These are phyloP conservation scores for Petunia axillaris DNA, from an alignment of 257 asterid species.

Conservation along the genomic window DNA sequence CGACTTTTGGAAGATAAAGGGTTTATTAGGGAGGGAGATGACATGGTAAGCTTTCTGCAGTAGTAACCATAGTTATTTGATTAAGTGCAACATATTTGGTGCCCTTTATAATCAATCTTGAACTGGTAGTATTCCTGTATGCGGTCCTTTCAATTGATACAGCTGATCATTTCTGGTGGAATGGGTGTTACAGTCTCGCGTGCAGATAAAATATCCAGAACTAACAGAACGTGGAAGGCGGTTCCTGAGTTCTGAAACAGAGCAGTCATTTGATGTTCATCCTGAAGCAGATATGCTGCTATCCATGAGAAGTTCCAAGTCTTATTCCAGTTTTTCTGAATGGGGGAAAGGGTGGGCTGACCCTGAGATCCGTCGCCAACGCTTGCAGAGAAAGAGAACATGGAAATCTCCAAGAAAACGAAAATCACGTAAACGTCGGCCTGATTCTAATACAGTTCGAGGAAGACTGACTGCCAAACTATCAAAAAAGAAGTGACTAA, in stretches of 20 bases:
- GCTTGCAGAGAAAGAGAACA: conserved; percentile 43
- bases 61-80: conserved; percentile 8
- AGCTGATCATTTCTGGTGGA: background rate
- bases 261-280: conserved; percentile 48
- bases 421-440: conserved; percentile 37
- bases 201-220: conserved; percentile 64
- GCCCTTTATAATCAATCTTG: background rate
- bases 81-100: background rate
- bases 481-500: conserved; percentile 39
- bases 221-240: conserved; percentile 52
- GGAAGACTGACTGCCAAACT: conserved; percentile 74
- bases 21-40: conserved; percentile 60
- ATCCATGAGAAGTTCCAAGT: conserved; percentile 41
- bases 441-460: conserved; percentile 56
- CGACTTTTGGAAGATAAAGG: conserved; percentile 71
- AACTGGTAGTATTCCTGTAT: background rate
- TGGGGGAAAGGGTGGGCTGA: conserved; percentile 93
- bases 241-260: conserved; percentile 47
- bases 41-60: conserved; percentile 50
- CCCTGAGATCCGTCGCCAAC: conserved; percentile 77
- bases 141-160: background rate
- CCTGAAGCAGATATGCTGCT: conserved; percentile 83
- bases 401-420: conserved; percentile 46
- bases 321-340: conserved; percentile 66
- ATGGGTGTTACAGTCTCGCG: conserved; percentile 46